These are phyloP conservation scores for Coemansia sp. DNA, from an alignment of 192 early-diverging fungal species.

Conservation along the genomic window DNA sequence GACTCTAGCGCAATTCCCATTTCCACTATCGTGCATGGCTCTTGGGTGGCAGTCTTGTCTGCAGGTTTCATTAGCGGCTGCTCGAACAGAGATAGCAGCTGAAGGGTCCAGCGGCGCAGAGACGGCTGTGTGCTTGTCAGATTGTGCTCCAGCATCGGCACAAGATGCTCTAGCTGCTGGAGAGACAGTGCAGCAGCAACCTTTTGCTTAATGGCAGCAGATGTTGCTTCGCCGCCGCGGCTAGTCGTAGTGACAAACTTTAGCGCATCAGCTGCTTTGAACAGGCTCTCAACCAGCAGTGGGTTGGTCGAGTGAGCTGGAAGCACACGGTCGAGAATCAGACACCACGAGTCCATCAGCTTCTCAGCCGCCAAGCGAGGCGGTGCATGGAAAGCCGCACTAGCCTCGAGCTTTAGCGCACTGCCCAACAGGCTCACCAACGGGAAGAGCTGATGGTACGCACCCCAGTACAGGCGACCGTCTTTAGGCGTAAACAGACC, in stretches of 20 bases:
- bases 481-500: constrained; percentile 16
- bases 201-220: constrained; percentile 6
- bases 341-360: constrained; percentile 24
- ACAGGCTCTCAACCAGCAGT: constrained; percentile 25
- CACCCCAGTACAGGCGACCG: constrained; percentile 40
- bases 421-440: constrained; percentile 42
- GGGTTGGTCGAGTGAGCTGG: constrained; percentile 26
- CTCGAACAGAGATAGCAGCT: constrained; percentile 69
- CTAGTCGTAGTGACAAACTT: constrained; percentile 3
- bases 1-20: constrained; percentile 61
- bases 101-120: constrained; percentile 60
- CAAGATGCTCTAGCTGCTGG: constrained; percentile 18
- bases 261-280: constrained; percentile 25
- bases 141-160: constrained; percentile 38
- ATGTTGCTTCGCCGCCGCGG: not conserved
- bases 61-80: constrained; percentile 49
- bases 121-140: constrained; percentile 36
- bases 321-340: constrained; percentile 12
- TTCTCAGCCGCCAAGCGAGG: constrained; percentile 3
- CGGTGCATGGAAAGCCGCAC: constrained; percentile 9
- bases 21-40: constrained; percentile 54
- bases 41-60: constrained; percentile 3
- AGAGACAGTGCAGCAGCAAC: constrained; percentile 22
- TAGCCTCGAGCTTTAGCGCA: constrained; percentile 22
- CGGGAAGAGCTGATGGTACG: constrained; percentile 33